Evolutionary conservation across 768 basidiomycete species (phyloP), one percentile per base, ranked within the genome.

Genomic region (Neoboletus magnificus): DNA sequence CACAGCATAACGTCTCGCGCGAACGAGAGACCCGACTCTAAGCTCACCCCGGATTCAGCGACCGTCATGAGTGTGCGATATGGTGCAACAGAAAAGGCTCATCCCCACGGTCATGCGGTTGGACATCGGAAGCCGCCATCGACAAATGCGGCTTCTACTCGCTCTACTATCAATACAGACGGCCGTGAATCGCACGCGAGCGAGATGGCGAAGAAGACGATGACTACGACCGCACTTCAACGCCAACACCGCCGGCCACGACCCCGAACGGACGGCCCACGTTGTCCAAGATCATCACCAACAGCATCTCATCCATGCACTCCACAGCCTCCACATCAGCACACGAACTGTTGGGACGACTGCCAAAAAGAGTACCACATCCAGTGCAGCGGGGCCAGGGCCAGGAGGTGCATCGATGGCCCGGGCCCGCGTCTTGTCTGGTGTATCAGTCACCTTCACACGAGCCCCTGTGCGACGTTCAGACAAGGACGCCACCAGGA

Each of bases 11-110:
- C 55, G 53, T 60, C 65, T 11, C 62, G 65, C 7, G 56, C 56
- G 18, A 58, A 63, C n/a, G 75, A 76, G 32, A 69, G 84, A 18
- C 88, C 88, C 3, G 89, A 91, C 60, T 89, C 87, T 6, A 89
- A 90, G 63, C 75, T 89, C 10, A 86, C 85, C 2, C 86, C 86
- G 3, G 76, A 73, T 36, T 64, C 68, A 35, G 61, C 62, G 27
- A 71, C 71, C 9, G 33, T 64, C 45, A 57, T 41, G 27, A 72
- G 71, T 8, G 54, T 57, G 27, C 63, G 70, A 40, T 61, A 62
- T n/a, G 62, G 65, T 49, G 32, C 50, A 5, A 61, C 61, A 6
- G 69, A 69, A 33, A 72, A 66, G 43, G 60, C 49, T 12, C 62
- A 58, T 25, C 54, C 49, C 16, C 63, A 52, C 9, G 51, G 50